Evolutionary conservation across 2,329 filamentous ascomycete species (phyloP), one percentile per base, ranked within the genome.

Genomic region (Pestalotiopsis sp.): DNA sequence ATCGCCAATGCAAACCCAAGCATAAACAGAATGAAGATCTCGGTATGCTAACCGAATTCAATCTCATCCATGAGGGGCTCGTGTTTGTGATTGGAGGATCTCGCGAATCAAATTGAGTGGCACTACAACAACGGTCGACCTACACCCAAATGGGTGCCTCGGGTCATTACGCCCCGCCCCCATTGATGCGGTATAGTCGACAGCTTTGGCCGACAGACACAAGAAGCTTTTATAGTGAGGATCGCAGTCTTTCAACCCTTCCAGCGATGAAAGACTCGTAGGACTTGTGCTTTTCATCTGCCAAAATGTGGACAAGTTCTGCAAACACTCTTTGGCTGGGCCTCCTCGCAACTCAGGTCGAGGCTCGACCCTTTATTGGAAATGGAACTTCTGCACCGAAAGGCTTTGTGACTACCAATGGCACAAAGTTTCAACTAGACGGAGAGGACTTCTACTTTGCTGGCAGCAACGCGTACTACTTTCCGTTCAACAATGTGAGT

Each of bases 401-500:
- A 59, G 82, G 83, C 0, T 86, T 87, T 65, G 83, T 87, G 20
- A 84, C 82, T 3, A 80, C 83, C 0, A 78, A 84, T 2, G 85
- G 83, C 5, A 79, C 77, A 1, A 83, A 83, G 67, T 88, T 88
- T 75, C 78, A 83, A 73, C 80, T 88, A 4, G 81, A 87, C 60
- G 86, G 86, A 66, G 79, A 85, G 68, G 81, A 84, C 69, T 88
- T 87, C 72, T 83, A 86, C 75, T 88, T 87, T 71, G 86, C 86
- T 1, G 86, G 86, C 1, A 85, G 81, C 70, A 88, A 88, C 73
- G 86, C 85, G 10, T 87, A 88, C 69, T 87, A 86, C 70, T 83
- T 87, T 20, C 84, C 85, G 0, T 87, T 87, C 74, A 82, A 80
- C 65, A 81, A 84, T n/a, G 84, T 86, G 66, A 4, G 80, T 9